Evolutionary conservation across 257 asterid species (phyloP), one percentile per base, ranked within the genome.

Genomic region (Fraxinus anomala): DNA sequence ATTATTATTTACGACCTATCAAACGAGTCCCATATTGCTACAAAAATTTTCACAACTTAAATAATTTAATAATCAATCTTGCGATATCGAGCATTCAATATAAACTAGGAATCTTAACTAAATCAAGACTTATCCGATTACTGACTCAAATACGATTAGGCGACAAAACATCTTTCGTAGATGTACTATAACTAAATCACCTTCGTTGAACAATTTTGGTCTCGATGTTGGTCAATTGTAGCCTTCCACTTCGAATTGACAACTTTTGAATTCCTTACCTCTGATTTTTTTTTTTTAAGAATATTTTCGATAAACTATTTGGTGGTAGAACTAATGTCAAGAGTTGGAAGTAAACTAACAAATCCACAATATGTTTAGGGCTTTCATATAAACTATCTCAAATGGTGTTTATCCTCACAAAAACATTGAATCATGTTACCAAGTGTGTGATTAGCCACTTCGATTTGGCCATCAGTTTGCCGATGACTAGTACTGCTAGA

Each of bases 151-250:
- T 30, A 30, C 33, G 33, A 30, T 30, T 30, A 30, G 33, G 33
- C 33, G 4, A 30, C 33, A 30, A 30, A 30, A 30, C 33, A 30
- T 30, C 31, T 28, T 54, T 13, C 54, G 11, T 8, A 69, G n/a
- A 39, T 31, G 14, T 14, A 70, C 73, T 73, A 54, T 33, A 14
- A 80, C 80, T 1, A 14, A 12, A 44, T 80, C 80, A 0, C 80
- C 73, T 4, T 14, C 66, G 1, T 74, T 5, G 11, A 80, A 68
- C 10, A 24, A 1, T n/a, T 51, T 34, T 0, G 0, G 16, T 1
- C 40, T 3, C 68, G 49, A 2, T 75, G 24, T 13, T 34, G 26
- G 3, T 75, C 56, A 1, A 28, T 33, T 0, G 24, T 19, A 1
- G 23, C n/a, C 12, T 81, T 71, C 10, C 40, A 70, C 23, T 61